These are phyloP conservation scores for Oenanthe javanica DNA, from an alignment of 140 eudicot genomes.

Conservation along the genomic window DNA sequence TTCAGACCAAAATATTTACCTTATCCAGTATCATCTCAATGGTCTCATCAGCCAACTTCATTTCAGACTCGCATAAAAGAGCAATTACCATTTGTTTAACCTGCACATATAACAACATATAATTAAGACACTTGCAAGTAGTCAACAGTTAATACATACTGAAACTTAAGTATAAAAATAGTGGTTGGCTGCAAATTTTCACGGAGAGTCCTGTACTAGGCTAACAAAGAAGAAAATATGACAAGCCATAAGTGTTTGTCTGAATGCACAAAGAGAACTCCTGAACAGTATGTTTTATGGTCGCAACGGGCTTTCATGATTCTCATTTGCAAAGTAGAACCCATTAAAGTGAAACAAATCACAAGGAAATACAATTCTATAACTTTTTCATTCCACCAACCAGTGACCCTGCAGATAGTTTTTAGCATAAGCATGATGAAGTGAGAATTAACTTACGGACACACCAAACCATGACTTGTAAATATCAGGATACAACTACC, in stretches of 20 bases:
- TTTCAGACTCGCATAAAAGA: conserved; percentile 83
- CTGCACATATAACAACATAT: conserved; percentile 32
- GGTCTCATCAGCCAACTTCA: conserved; percentile 93
- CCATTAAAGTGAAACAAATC: too few relatives aligned
- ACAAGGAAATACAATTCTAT: background rate
- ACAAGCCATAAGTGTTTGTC: background rate
- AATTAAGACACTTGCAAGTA: conserved; percentile 19
- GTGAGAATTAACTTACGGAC: background rate
- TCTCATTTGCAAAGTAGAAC: too few relatives aligned
- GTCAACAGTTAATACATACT: background rate
- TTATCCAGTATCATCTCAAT: conserved; percentile 82
- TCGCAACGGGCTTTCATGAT: too few relatives aligned
- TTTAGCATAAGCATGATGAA: background rate
- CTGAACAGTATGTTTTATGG: background rate
- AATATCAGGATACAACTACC: background rate
- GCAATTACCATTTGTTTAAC: conserved; percentile 95
- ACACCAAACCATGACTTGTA: background rate
- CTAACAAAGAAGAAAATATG: background rate
- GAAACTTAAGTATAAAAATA: background rate
- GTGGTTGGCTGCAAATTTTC: background rate
- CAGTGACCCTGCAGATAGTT: background rate
- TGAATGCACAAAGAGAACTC: background rate
- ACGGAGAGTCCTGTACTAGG: background rate
- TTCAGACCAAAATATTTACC: conserved; percentile 23
- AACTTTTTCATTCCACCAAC: background rate